Percentiles rank a stretch among this genome's conserved stretches.
Evolutionary conservation across 495 filamentous ascomycete genomes (phyloP).

Genomic region (Astrothelium subdiscretum): DNA sequence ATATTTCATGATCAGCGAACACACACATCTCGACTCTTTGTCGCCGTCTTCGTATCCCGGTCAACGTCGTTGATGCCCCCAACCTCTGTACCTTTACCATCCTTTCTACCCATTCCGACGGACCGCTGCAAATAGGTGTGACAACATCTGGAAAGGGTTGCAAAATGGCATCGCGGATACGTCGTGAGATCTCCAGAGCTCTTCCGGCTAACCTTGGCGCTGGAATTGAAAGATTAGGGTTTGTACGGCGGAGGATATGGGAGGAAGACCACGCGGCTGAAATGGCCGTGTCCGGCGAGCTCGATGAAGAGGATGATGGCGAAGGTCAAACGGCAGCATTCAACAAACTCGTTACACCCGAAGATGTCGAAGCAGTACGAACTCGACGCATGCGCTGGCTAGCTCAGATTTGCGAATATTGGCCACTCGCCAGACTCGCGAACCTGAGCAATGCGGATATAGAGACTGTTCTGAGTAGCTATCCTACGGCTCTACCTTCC

Average conservation of each 20-base stretch:
- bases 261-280: conserved; percentile 59
- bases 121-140: conserved; percentile 87
- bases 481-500: conserved; percentile 27
- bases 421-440: conserved; percentile 77
- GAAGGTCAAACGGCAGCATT: conserved; percentile 77
- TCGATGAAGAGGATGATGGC: conserved; percentile 68
- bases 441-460: conserved; percentile 70
- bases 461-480: conserved; percentile 55
- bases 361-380: conserved; percentile 61
- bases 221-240: conserved; percentile 68
- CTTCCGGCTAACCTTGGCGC: conserved; percentile 73
- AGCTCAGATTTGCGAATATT: conserved; percentile 95
- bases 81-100: conserved; percentile 83
- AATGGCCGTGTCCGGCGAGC: conserved; percentile 18
- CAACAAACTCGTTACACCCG: conserved; percentile 66
- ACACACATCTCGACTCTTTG: conserved; percentile 65
- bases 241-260: conserved; percentile 62
- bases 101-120: conserved; percentile 77
- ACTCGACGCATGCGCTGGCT: conserved; percentile 84
- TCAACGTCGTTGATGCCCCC: conserved; percentile 86
- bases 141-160: conserved; percentile 93
- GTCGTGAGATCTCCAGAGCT: conserved; percentile 70
- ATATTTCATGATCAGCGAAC: conserved; percentile 28
- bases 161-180: conserved; percentile 83
- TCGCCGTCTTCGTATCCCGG: conserved; percentile 66